phyloP scores from a whole-genome alignment of 495 filamentous ascomycete species.

The Hypomontagnella monticulosa region DNA sequence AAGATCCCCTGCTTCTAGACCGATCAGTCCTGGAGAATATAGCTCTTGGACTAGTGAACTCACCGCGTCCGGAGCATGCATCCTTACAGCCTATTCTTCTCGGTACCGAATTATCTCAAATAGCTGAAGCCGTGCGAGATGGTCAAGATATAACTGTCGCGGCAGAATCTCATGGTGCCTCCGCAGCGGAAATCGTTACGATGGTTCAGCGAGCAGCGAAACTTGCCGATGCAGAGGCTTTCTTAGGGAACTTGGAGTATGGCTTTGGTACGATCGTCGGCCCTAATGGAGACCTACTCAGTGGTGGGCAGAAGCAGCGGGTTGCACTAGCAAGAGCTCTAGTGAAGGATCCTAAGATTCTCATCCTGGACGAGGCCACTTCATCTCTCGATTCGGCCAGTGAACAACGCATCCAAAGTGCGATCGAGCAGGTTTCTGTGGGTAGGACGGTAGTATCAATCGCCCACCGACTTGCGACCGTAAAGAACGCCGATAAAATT shows the following conservation, averaged over 20 bases:
- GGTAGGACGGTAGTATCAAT: slow-evolving; percentile 77
- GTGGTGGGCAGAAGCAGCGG: slow-evolving; percentile 70
- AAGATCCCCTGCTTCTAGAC: slow-evolving; percentile 72
- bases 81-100: slow-evolving; percentile 41
- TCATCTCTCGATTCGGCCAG: slow-evolving; percentile 61
- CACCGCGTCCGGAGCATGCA: slow-evolving; percentile 56
- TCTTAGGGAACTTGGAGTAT: slow-evolving; percentile 47
- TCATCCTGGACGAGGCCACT: slow-evolving; percentile 68
- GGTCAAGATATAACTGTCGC: slow-evolving; percentile 39
- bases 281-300: slow-evolving; percentile 56
- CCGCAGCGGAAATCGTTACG: slow-evolving; percentile 44
- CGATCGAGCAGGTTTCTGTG: slow-evolving; percentile 57
- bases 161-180: slow-evolving; percentile 32
- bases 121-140: slow-evolving; percentile 40
- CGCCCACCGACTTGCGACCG: slow-evolving; percentile 73
- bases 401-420: slow-evolving; percentile 62
- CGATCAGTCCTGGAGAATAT: slow-evolving; percentile 77
- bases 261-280: slow-evolving; percentile 62
- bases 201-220: slow-evolving; percentile 47
- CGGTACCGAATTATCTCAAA: slow-evolving; percentile 26
- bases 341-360: slow-evolving; percentile 56
- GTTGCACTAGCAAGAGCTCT: slow-evolving; percentile 67
- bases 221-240: slow-evolving; percentile 53
- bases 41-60: slow-evolving; percentile 69
- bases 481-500: slow-evolving; percentile 69